Base-by-base conservation (phyloP, 768 basidiomycete species). In the Hemileccinum impolitum region DNA sequence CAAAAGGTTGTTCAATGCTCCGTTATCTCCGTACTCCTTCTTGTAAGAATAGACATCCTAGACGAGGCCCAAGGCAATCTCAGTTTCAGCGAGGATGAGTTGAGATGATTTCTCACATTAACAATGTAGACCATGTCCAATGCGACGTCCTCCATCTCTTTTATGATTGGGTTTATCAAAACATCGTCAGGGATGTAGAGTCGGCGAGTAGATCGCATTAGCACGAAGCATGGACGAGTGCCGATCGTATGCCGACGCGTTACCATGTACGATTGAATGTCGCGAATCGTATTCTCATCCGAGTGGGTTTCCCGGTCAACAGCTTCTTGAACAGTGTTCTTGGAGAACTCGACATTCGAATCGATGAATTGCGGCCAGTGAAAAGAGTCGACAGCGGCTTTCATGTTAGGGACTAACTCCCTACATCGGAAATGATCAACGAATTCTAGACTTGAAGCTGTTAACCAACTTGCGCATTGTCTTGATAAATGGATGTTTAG, bases 41-140 rank as follows among this genome's bases (percentile, higher is more conserved):
- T 65, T 65, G 52, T 61, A 65, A 13, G 64, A 66, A 36, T 63
- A 62, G 36, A 66, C 59, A 14, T 63, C 61, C 65, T 66, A 25
- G 12, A 30, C 19, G 17, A 26, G 34, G 17, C 12, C 17, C 17
- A 26, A 19, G 1, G 12, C 18, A 9, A 17, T n/a, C 32, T 34
- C 31, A 35, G 23, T n/a, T 40, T 45, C 47, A 19, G 10, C 13
- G 30, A 17, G 41, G 9, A 1, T 26, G 5, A 13, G 12, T 13
- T 2, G 14, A 9, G 3, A 17, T 21, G 3, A 6, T 18, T 30
- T 10, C 58, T 55, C 32, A 62, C 62, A 21, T 64, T 66, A 11
- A 47, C 59, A 34, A 66, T 53, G 50, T 39, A 67, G 14, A 61
- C 58, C 60, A 55, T 61, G 30, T 66, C 65, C 35, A 67, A 40